Base-by-base conservation (phyloP, 2,329 filamentous ascomycete genomes). In the Trichophyton benhamiae region DNA sequence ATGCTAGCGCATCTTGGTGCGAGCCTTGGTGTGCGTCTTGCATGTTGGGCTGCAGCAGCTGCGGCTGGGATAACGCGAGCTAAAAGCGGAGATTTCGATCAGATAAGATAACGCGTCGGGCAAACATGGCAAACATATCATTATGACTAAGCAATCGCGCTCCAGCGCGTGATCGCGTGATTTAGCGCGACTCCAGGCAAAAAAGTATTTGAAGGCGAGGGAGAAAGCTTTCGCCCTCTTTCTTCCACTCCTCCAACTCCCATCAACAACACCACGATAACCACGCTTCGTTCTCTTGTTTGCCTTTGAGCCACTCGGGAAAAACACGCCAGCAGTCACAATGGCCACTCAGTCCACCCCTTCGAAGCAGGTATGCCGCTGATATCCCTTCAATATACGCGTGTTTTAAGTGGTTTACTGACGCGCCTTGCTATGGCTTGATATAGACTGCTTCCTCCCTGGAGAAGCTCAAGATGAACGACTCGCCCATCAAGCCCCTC, bases 401-500 rank as follows among this genome's bases (percentile, higher is more conserved):
- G 20, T 15, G 22, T 15, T 15, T 49, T 25, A 48, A 49, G 30
- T 68, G 65, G 57, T 60, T 65, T 65, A 66, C 62, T 64, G 64
- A 72, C 72, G 75, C 75, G 74, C 78, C 68, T 60, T 36, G 11
- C 64, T 64, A 44, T 62, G 57, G 58, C 11, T 55, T 25, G 7
- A 9, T 41, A 66, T 73, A 97, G 92, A 87, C 87, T 79, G 88
- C 91, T 70, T 86, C 89, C 71, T 90, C 86, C 70, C 87, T 97
- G 72, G 86, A 94, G 76, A 85, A 84, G 68, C 82, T 97, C 75
- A 95, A 92, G 79, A 95, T 96, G 85, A 79, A 74, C 66, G 89
- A 95, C 68, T 94, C 90, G 0, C 91, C 91, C 53, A 79, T 87
- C 66, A 96, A 96, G 87, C 95, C 95, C 83, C 83, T 94, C 67